Conservation (phyloP, 176 grass and related monocot genomes). For the Carex cristatella region DNA sequence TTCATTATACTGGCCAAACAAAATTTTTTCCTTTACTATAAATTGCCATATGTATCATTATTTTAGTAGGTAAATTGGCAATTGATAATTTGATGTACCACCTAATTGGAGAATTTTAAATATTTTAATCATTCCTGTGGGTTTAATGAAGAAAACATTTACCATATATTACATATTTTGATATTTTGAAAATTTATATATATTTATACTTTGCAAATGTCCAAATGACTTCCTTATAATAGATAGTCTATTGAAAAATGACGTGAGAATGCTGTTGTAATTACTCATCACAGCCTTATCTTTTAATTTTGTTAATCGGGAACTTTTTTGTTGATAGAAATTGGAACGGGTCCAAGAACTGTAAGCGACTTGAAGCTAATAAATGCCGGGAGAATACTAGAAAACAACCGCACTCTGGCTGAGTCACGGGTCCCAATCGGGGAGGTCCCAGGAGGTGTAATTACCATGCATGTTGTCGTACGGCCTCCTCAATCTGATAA, state of each 20-base stretch:
- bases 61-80: background rate
- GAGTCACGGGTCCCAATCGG: slow-evolving; percentile 73
- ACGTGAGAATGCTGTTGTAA: slow-evolving; percentile 3
- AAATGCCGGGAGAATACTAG: slow-evolving; percentile 90
- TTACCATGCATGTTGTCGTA: slow-evolving; percentile 94
- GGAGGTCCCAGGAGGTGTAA: slow-evolving; percentile 78
- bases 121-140: background rate
- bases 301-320: slow-evolving; percentile 4
- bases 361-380: slow-evolving; percentile 89
- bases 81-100: background rate
- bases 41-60: background rate
- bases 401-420: slow-evolving; percentile 69
- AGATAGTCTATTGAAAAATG: background rate
- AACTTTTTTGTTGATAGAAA: slow-evolving; percentile 39
- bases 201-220: slow-evolving; percentile 1
- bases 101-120: background rate
- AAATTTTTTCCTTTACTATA: slow-evolving; percentile 11
- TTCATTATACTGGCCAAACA: background rate
- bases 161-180: background rate
- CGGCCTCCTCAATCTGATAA: slow-evolving; percentile 72
- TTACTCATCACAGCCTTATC: slow-evolving; percentile 8
- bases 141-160: background rate
- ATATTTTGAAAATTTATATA: background rate
- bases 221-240: slow-evolving; percentile 6
- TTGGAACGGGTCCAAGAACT: slow-evolving; percentile 61